phyloP scores from a whole-genome alignment of 805 yeast species.

The Cyberlindnera bimundalis region DNA sequence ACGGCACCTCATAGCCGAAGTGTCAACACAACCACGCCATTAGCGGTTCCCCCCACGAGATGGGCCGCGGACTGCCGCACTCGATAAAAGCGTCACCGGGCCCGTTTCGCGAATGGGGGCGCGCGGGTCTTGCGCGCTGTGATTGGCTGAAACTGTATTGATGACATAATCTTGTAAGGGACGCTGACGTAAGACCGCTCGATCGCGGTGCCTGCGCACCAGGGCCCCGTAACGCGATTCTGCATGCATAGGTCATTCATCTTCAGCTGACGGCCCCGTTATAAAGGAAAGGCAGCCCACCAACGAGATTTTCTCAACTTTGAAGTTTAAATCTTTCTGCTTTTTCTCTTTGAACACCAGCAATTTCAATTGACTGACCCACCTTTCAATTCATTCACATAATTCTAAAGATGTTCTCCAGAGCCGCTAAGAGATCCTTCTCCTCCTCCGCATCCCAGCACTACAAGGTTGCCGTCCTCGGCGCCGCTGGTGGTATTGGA shows the following conservation, averaged over 20 bases:
- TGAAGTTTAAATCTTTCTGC: no score
- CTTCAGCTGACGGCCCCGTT: not conserved
- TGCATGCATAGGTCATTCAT: constrained; percentile 13
- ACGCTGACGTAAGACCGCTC: no score
- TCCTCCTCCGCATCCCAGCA: constrained; percentile 63
- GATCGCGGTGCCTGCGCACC: not conserved
- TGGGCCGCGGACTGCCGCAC: not conserved
- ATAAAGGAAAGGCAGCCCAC: no score
- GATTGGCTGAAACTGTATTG: constrained; percentile 8
- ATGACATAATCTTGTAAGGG: constrained; percentile 5
- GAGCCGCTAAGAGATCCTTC: constrained; percentile 58
- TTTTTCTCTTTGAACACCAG: not conserved
- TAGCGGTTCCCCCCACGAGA: not conserved
- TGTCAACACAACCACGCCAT: no score
- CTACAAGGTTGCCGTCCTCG: constrained; percentile 76
- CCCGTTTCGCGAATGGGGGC: constrained; percentile 8
- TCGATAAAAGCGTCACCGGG: constrained; percentile 1
- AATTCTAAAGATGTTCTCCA: constrained; percentile 45
- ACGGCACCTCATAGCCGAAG: no score
- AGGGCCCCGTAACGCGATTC: constrained; percentile 6
- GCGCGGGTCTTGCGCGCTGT: constrained; percentile 1
- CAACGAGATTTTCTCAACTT: no score
- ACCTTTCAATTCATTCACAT: not conserved
- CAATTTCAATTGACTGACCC: not conserved
- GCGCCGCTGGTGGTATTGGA: constrained; percentile 95